Percentiles rank a stretch among this genome's conserved stretches.
Evolutionary conservation across 1,284 basidiomycete species (phyloP).

Genomic region (Xanthoconium separans): DNA sequence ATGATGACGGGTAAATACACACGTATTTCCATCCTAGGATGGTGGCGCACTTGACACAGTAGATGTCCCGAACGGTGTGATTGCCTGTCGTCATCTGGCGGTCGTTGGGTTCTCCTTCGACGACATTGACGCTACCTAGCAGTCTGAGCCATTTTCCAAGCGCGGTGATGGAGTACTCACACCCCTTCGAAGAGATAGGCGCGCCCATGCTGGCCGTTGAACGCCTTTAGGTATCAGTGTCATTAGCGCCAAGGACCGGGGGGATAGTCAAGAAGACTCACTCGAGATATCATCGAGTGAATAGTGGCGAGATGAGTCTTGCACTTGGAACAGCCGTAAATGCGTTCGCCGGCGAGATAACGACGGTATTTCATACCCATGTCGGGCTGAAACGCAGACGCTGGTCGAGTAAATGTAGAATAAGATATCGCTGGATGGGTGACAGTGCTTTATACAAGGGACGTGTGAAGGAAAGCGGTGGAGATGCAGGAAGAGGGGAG

Average conservation of each 20-base stretch:
- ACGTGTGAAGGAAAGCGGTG: slow-evolving; percentile 30
- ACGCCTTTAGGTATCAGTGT: slow-evolving; percentile 54
- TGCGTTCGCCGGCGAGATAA: slow-evolving; percentile 84
- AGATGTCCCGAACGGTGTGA: slow-evolving; percentile 95
- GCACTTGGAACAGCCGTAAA: slow-evolving; percentile 91
- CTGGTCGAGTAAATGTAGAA: not conserved
- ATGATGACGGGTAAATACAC: slow-evolving; percentile 8
- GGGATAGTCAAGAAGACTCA: slow-evolving; percentile 40
- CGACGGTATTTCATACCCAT: slow-evolving; percentile 91
- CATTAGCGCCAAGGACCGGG: slow-evolving; percentile 16
- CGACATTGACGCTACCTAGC: slow-evolving; percentile 76
- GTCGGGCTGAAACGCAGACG: slow-evolving; percentile 1
- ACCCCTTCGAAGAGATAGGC: slow-evolving; percentile 93
- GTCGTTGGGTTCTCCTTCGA: slow-evolving; percentile 85
- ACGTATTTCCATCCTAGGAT: slow-evolving; percentile 98
- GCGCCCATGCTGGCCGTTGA: slow-evolving; percentile 92
- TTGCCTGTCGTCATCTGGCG: slow-evolving; percentile 96
- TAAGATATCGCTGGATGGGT: not conserved
- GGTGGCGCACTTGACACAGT: slow-evolving; percentile 84
- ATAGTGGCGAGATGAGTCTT: slow-evolving; percentile 92
- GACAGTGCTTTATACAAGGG: slow-evolving; percentile 28
- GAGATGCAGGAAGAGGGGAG: slow-evolving; percentile 8
- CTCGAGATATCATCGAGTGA: slow-evolving; percentile 90
- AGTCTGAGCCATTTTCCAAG: slow-evolving; percentile 9
- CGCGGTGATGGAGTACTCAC: slow-evolving; percentile 49